Base-by-base conservation (phyloP, 1,139 yeast species). In the Pichia sp. region DNA sequence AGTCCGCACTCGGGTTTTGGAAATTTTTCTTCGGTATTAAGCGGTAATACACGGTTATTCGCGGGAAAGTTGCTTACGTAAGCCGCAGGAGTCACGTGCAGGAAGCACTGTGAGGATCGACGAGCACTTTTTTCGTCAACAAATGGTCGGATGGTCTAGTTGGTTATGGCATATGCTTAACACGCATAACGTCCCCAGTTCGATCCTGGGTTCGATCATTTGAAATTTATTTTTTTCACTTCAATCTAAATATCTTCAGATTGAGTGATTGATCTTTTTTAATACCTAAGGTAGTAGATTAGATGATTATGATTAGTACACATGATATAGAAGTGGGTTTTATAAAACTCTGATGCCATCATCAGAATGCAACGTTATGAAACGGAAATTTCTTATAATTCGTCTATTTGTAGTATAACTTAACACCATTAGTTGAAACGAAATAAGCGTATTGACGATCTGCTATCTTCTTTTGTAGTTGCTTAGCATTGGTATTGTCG, bases 111-210 rank as follows among this genome's bases (percentile, higher is more conserved):
- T n/a, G n/a, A n/a, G 2, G 21, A 12, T 22, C 15, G 2, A 7
- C 5, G 14, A 9, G 28, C 28, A 8, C 14, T 10, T 2, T 20
- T 14, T 21, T 7, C 15, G 5, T 27, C 32, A 38, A 20, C 20
- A 46, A 47, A 15, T 58, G 66, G 66, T 58, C 60, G 63, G 82
- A 88, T 88, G 96, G 96, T 88, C 96, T 88, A 88, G 96, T 87
- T 72, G 96, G 96, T 88, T 79, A 88, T 87, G 96, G 94, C 96
- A 85, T 85, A 91, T 87, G 96, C 96, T 86, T 88, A 87, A 88
- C 96, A 88, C 96, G 96, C 96, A 85, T 91, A 85, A 87, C 91
- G 96, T 89, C 96, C 96, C 96, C 96, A 87, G 96, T 89, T 89
- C 96, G 96, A 89, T 85, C 96, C 96, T 88, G 96, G 96, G 96